Base-by-base conservation (phyloP, 805 yeast species). In the Schwanniomyces polymorphus region DNA sequence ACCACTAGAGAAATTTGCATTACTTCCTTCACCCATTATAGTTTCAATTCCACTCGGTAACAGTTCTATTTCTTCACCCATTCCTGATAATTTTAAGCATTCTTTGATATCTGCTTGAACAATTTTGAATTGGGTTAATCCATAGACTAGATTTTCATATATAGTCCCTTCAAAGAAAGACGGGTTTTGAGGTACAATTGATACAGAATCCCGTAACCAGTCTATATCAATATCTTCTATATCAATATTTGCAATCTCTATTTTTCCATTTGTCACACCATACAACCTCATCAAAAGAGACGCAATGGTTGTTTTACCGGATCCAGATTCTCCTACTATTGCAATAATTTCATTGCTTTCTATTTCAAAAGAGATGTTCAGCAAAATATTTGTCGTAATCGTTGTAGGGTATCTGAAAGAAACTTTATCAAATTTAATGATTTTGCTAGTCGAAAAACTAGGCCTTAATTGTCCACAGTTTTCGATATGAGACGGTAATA, bases 261-360 rank as follows among this genome's bases (percentile, higher is more conserved):
- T 65, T 0, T 66, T 44, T 0, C 80, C 76, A 0, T 65, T 52
- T 2, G 65, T 53, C 2, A 74, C 67, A 1, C 61, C 61, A 49
- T 81, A 81, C 1, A 91, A 63, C 42, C 85, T 70, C 1, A 83
- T 64, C 0, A 91, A 52, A 10, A 91, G 55, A 1, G 76, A 70
- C 0, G 82, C 65, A 1, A 92, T 51, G 0, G 98, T 90, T 0
- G 97, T 86, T 64, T 94, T 94, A 0, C 99, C 99, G 11, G 86
- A 78, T 0, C 99, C 99, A 1, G 97, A 88, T 29, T 79, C 82
- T 0, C 99, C 99, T 3, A 85, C 80, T 1, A 94, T 64, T 0
- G 88, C 94, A 17, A 86, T 70, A 0, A 79, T 70, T 46, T 81
- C 80, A 16, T 80, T 79, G 9, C 67, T 55, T 0, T 57, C 26